Percentiles rank a stretch among this genome's conserved stretches.
phyloP scores from a whole-genome alignment of 2,329 filamentous ascomycete species.

The Talaromyces amestolkiae region DNA sequence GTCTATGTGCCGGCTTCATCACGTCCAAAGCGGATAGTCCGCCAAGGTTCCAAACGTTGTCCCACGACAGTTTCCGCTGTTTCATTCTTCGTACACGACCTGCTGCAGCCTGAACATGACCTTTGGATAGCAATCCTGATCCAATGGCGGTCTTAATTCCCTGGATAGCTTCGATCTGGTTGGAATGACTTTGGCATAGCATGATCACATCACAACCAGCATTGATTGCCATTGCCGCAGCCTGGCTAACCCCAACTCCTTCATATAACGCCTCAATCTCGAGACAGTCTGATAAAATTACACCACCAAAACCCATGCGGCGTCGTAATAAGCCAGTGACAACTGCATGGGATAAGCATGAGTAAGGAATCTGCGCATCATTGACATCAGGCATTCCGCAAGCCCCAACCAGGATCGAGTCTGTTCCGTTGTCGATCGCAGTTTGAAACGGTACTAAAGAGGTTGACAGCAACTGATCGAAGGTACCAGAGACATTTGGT shows the following conservation, averaged over 20 bases:
- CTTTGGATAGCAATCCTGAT: slow-evolving; percentile 14
- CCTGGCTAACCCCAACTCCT: slow-evolving; percentile 18
- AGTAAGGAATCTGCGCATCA: slow-evolving; percentile 13
- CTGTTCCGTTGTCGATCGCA: slow-evolving; percentile 15
- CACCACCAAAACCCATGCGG: slow-evolving; percentile 17
- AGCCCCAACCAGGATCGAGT: slow-evolving; percentile 16
- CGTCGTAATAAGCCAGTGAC: slow-evolving; percentile 16
- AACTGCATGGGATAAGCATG: slow-evolving; percentile 16
- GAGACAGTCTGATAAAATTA: slow-evolving; percentile 17
- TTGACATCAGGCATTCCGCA: slow-evolving; percentile 19
- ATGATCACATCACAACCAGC: slow-evolving; percentile 19
- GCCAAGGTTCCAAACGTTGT: slow-evolving; percentile 14
- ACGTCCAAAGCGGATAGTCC: slow-evolving; percentile 9
- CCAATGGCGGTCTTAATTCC: slow-evolving; percentile 16
- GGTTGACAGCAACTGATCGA: slow-evolving; percentile 17
- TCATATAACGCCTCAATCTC: slow-evolving; percentile 19
- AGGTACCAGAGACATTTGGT: slow-evolving; percentile 18
- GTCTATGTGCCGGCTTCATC: slow-evolving; percentile 13
- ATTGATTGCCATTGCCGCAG: slow-evolving; percentile 18
- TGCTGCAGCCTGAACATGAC: slow-evolving; percentile 11
- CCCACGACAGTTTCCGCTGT: slow-evolving; percentile 15
- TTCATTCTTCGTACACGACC: slow-evolving; percentile 18
- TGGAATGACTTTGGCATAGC: slow-evolving; percentile 18
- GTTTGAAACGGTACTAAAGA: slow-evolving; percentile 17
- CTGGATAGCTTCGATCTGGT: slow-evolving; percentile 17